phyloP scores from a whole-genome alignment of 345 rosid genomes.

The Eucalyptus pauciflora region DNA sequence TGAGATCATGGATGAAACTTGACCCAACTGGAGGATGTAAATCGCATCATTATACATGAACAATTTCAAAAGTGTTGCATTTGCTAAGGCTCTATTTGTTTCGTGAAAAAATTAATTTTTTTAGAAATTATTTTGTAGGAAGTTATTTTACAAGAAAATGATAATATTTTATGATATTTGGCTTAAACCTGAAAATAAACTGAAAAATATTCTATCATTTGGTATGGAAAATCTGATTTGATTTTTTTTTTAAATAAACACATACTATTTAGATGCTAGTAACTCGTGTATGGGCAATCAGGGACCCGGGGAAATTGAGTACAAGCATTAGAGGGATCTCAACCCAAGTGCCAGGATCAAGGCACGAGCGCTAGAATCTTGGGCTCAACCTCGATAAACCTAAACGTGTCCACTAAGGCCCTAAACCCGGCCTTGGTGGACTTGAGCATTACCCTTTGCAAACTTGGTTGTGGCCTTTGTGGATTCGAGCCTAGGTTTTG shows the following conservation, averaged over 20 bases:
- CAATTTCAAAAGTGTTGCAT: background rate
- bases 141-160: no score
- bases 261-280: background rate
- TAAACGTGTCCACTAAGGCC: background rate
- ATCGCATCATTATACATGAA: no score
- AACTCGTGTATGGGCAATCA: background rate
- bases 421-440: fast-evolving
- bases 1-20: no score
- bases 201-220: background rate
- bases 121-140: background rate
- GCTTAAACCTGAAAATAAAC: background rate
- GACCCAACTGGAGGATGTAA: background rate
- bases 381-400: background rate
- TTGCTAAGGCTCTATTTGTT: no score
- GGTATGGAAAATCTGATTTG: no score
- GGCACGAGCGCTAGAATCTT: background rate
- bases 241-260: no score
- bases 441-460: background rate
- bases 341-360: background rate
- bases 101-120: fast-evolving
- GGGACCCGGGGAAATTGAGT: background rate
- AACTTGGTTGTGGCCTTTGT: background rate
- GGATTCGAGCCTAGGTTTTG: background rate
- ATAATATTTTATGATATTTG: background rate
- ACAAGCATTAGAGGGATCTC: background rate